Base-by-base conservation (phyloP, 345 rosid species). In the Geranium brycei region DNA sequence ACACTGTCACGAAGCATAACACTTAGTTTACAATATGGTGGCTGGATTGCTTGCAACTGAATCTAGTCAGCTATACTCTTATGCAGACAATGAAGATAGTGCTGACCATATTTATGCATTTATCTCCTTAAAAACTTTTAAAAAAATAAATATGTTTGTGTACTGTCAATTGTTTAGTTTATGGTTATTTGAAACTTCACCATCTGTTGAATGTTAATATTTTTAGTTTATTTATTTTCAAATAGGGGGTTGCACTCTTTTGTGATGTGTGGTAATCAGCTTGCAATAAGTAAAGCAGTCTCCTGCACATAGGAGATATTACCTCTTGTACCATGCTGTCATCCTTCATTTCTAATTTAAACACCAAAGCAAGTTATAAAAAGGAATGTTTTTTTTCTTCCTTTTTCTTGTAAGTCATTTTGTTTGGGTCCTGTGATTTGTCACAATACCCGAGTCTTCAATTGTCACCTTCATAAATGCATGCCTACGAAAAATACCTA, bases 1-100 rank as follows among this genome's bases (percentile, higher is more conserved):
- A 47, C 15, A 13, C 15, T 13, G 15, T 47, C 53, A 47, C 11
- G 53, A 47, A 6, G 3, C 53, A 11, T 47, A 47, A 11, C 53
- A 47, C 31, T 59, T 18, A 19, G 30, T 16, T n/a, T 19, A 57
- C 59, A 57, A 1, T 57, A 62, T 53, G 59, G 12, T 63, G 63
- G 56, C 65, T 65, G 28, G 61, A 4, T 15, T 30, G 51, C 51
- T 1, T 64, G 58, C 40, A 71, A 18, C 18, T 65, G 53, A 11
- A 47, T 47, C 53, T 11, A 2, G 13, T 13, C 53, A 35, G 41
- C 41, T 35, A 35, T 35, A 35, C 10, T 35, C 10, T 35, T 35
- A 35, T 35, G 41, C 41, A 35, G 10, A 35, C 41, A 35, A 35
- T 35, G 10, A 4, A 47, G 14, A 47, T 47, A 11, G 11, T 11